Evolutionary conservation across 306 rosid species (phyloP).

Genomic region (Lathyrus oleraceus): DNA sequence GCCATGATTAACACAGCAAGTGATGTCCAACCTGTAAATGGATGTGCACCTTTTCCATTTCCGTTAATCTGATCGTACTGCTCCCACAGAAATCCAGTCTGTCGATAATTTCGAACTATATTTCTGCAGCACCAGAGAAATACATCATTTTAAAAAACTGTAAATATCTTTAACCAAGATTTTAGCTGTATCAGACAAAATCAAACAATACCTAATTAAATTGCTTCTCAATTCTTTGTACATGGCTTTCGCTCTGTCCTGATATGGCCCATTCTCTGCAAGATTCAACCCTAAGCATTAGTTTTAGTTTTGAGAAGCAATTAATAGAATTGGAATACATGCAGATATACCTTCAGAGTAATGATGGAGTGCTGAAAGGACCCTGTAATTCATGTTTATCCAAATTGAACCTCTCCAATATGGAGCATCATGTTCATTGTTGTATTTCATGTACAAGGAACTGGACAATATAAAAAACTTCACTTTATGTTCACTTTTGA

Average conservation of each 20-base stretch:
- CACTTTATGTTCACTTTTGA: constrained; percentile 6
- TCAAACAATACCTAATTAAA: constrained; percentile 61
- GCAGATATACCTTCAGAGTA: constrained; percentile 76
- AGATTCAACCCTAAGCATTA: constrained; percentile 30
- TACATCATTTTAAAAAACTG: neutral
- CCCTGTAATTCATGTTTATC: constrained; percentile 77
- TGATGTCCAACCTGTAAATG: constrained; percentile 93
- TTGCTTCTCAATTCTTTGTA: constrained; percentile 75
- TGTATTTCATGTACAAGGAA: constrained; percentile 84
- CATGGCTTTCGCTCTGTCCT: constrained; percentile 62
- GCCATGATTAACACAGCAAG: constrained; percentile 79
- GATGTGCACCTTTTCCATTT: constrained; percentile 84
- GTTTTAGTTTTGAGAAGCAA: constrained; percentile 26
- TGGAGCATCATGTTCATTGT: constrained; percentile 84
- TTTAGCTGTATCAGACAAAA: neutral
- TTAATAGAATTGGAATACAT: neutral
- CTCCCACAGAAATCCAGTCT: constrained; percentile 85
- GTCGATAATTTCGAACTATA: constrained; percentile 59
- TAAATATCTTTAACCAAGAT: neutral
- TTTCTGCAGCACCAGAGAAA: constrained; percentile 36
- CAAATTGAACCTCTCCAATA: constrained; percentile 96
- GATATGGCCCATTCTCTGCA: constrained; percentile 74
- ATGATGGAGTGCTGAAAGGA: constrained; percentile 85
- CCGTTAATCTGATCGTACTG: constrained; percentile 82
- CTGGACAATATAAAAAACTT: constrained; percentile 39